phyloP scores from a whole-genome alignment of 495 filamentous ascomycete species.

The Xanthoparmelia taractica region DNA sequence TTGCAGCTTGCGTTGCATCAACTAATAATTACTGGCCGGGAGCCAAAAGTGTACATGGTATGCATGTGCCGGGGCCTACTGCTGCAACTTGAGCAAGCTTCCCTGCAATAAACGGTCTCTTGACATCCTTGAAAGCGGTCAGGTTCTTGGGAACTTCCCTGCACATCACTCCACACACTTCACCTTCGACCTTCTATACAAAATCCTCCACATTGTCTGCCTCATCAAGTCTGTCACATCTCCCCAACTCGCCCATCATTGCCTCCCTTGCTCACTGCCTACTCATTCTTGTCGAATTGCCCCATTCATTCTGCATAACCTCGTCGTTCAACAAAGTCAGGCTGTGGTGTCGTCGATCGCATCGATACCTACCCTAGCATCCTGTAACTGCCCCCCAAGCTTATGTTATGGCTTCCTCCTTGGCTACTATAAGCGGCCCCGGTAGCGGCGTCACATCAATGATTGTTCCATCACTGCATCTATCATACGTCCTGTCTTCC shows the following conservation, averaged over 20 bases:
- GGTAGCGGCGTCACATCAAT: neutral
- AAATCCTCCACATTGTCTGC: neutral
- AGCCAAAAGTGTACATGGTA: conserved; percentile 8
- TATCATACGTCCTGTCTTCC: neutral
- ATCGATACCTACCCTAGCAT: neutral
- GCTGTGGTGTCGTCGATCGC: neutral
- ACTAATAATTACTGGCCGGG: conserved; percentile 15
- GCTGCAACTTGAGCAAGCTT: conserved; percentile 16
- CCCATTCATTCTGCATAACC: neutral
- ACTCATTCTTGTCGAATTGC: neutral
- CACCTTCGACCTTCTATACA: conserved; percentile 4
- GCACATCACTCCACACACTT: conserved; percentile 4
- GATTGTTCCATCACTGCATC: conserved; percentile 2
- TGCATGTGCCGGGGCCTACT: conserved; percentile 16
- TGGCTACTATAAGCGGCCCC: conserved; percentile 7
- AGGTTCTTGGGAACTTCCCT: conserved; percentile 3
- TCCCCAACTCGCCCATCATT: neutral
- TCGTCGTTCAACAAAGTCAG: neutral
- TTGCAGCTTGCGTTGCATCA: conserved; percentile 6
- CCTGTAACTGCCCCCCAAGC: conserved; percentile 4
- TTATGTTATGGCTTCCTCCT: conserved; percentile 9
- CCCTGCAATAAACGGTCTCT: conserved; percentile 17
- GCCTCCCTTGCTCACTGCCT: neutral
- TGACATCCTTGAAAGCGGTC: conserved; percentile 11
- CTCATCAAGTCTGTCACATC: neutral